Evolutionary conservation across 2,329 filamentous ascomycete genomes (phyloP), one percentile per base, ranked within the genome.

Genomic region (Paraphaeosphaeria minitans): DNA sequence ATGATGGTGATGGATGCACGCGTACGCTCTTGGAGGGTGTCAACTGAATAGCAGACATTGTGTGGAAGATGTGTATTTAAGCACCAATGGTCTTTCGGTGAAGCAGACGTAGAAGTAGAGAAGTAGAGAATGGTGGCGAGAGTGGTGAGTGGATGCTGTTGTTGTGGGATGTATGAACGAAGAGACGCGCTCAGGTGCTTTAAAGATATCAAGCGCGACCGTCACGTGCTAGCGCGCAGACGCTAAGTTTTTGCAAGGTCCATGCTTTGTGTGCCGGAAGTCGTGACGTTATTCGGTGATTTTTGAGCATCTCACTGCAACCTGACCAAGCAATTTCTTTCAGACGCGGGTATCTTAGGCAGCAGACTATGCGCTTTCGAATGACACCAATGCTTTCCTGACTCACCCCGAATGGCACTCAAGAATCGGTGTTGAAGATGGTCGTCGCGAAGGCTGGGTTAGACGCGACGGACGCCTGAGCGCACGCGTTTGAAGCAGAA

Each of bases 11-110:
- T 39, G 75, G 58, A 73, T 59, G 60, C 59, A 64, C 60, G 62
- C 84, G 68, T 82, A 90, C 88, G 83, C 87, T 86, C 81, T 91
- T 91, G 58, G 88, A 90, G 64, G 88, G 88, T 70, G 88, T 90
- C 74, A 91, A 83, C 77, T 73, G 66, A 43, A 94, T 84, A 64
- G 89, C 81, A 79, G 91, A 86, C 92, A 96, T 95, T 86, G 82
- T 70, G 63, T 53, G 59, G 63, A 53, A 60, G 63, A 59, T 61
- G 58, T 57, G 49, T 41, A 37, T 49, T 55, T 37, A 55, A 52
- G 47, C 45, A 52, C 60, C 57, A 55, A 52, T 55, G 43, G 55
- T 35, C 59, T 51, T 41, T 51, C 53, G 67, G 56, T 53, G 61
- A 54, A 57, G 48, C 46, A 48, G 63, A 60, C 57, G 63, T 56